Evolutionary conservation across 106 monocot genomes (phyloP), one percentile per base, ranked within the genome.

Genomic region (Acanthochlamys bracteata): DNA sequence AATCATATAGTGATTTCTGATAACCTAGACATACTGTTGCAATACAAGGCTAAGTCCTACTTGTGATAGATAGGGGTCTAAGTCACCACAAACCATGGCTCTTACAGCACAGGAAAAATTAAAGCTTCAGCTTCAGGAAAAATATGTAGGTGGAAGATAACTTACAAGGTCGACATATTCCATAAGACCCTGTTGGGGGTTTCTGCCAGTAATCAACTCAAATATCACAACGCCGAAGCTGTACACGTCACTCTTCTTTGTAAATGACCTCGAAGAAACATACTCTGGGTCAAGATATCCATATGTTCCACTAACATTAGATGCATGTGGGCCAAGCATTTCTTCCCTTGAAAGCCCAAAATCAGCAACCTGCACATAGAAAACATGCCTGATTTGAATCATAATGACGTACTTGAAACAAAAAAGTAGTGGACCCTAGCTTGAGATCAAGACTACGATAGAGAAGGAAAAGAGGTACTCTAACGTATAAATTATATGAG

Each of bases 201-300:
- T 91, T 43, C 96, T 77, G 41, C 78, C 91, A 26, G 96, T 68
- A 66, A 98, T 91, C 82, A 98, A 61, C 70, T 98, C 96, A 68
- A 98, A 91, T 43, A 91, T 71, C 74, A 98, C 72, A 33, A 98
- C 88, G 41, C 96, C 96, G 67, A 75, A 98, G 73, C 96, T 91
- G 59, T 98, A 98, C 11, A 98, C 91, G 63, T 98, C 96, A 71
- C 91, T 98, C 71, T 98, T 88, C 74, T 91, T 91, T 2, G 87
- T 98, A 71, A 91, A 91, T 7, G 74, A 78, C 59, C 83, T 77
- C 52, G 91, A 80, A 23, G 90, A 88, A 26, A 98, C 63, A 66
- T 98, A 98, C 65, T 98, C 91, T 15, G 96, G 91, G 73, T 98
- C 96, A 55, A 98, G 78, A 81, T 98, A 98, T 15, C 96, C 96